Evolutionary conservation across 2,329 filamentous ascomycete genomes (phyloP).

Genomic region (Rutstroemia sp.): DNA sequence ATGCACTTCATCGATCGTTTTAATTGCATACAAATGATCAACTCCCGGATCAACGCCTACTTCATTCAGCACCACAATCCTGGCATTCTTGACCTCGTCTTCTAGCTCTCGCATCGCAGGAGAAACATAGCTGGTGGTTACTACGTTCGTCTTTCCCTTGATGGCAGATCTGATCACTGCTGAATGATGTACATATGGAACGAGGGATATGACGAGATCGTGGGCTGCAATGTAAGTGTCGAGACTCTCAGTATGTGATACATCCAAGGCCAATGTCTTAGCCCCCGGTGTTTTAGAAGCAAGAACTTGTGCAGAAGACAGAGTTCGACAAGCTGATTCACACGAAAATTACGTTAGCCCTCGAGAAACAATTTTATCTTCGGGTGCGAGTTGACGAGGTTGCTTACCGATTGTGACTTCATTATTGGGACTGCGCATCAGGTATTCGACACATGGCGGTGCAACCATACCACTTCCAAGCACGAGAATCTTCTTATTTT

Average conservation of each 20-base stretch:
- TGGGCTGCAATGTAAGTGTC: neutral
- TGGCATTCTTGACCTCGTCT: slow-evolving; percentile 27
- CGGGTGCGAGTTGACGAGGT: no score
- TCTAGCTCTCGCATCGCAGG: no score
- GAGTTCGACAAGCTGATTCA: no score
- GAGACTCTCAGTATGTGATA: no score
- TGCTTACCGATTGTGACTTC: neutral
- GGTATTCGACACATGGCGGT: neutral
- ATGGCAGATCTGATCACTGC: neutral
- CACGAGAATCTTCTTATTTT: neutral
- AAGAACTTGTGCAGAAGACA: no score
- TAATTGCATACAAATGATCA: slow-evolving; percentile 66
- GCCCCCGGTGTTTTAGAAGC: no score
- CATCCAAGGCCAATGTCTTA: no score
- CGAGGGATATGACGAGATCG: neutral
- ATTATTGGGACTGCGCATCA: neutral
- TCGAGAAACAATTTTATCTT: no score
- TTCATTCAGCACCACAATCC: slow-evolving; percentile 95
- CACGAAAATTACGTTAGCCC: no score
- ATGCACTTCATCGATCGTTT: slow-evolving; percentile 79
- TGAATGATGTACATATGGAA: neutral
- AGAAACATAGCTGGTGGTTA: slow-evolving; percentile 28
- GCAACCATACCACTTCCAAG: neutral
- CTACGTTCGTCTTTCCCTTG: neutral
- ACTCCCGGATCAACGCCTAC: slow-evolving; percentile 70